Percentiles rank a stretch among this genome's conserved stretches.
These are phyloP conservation scores for Podaxis sp. DNA, from an alignment of 768 basidiomycete species.

Conservation along the genomic window DNA sequence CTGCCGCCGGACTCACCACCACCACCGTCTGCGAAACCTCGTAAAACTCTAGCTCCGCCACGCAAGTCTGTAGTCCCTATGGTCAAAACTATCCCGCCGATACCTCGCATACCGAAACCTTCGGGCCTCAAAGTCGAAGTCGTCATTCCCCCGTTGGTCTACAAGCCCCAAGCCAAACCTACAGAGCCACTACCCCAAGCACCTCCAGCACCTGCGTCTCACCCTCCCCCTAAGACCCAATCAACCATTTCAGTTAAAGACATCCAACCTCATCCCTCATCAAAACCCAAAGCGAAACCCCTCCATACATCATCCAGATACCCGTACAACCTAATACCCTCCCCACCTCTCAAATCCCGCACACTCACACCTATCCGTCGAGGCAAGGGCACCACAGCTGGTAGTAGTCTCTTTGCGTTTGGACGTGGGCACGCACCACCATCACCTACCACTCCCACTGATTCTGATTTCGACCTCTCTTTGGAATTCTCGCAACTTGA, in stretches of 20 bases:
- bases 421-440: conserved; percentile 41
- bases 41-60: conserved; percentile 3
- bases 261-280: neutral
- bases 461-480: conserved; percentile 55
- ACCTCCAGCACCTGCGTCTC: conserved; percentile 20
- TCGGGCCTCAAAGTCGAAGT: conserved; percentile 34
- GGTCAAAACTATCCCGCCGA: neutral
- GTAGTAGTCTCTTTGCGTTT: neutral
- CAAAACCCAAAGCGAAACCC: conserved; percentile 4
- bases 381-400: conserved; percentile 24
- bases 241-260: neutral
- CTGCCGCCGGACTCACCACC: conserved; percentile 16
- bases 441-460: conserved; percentile 52
- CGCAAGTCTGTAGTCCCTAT: neutral
- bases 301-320: conserved; percentile 2
- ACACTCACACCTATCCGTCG: conserved; percentile 69
- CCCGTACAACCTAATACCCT: conserved; percentile 24
- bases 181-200: neutral
- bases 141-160: conserved; percentile 38
- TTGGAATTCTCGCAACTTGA: conserved; percentile 46
- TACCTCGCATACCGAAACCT: conserved; percentile 4
- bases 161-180: conserved; percentile 18
- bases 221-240: conserved; percentile 8
- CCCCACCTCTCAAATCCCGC: conserved; percentile 45
- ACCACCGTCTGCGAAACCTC: conserved; percentile 13